Evolutionary conservation across 1,284 basidiomycete species (phyloP).

Genomic region (Ustilago crameri): DNA sequence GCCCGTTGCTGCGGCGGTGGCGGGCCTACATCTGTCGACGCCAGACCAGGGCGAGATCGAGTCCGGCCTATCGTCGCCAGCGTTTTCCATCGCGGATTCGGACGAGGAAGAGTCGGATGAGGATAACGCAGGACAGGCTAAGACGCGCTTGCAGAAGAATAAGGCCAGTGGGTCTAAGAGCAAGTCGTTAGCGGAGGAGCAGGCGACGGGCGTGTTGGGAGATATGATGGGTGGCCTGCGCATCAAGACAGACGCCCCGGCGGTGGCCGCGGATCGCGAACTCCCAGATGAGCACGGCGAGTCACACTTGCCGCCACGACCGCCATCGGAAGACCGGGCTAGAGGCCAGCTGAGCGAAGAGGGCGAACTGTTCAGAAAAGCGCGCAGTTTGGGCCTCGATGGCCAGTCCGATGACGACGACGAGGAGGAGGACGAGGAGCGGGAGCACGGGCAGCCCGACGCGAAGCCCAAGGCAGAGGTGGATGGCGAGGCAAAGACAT

Average conservation of each 20-base stretch:
- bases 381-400: conserved; percentile 41
- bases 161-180: background rate
- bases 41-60: conserved; percentile 26
- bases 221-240: conserved; percentile 18
- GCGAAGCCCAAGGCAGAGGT: background rate
- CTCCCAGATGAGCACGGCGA: conserved; percentile 5
- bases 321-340: conserved; percentile 40
- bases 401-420: conserved; percentile 20
- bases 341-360: conserved; percentile 61
- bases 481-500: background rate
- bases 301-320: conserved; percentile 8
- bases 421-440: too few relatives aligned
- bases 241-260: conserved; percentile 16
- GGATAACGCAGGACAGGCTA: too few relatives aligned
- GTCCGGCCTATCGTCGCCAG: conserved; percentile 45
- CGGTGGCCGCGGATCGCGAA: conserved; percentile 23
- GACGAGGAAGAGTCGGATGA: conserved; percentile 51
- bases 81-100: conserved; percentile 57
- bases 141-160: too few relatives aligned
- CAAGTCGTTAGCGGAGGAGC: background rate
- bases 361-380: conserved; percentile 58
- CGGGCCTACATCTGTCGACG: conserved; percentile 17
- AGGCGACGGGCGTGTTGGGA: background rate
- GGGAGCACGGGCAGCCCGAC: background rate
- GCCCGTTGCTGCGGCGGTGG: too few relatives aligned